A percentile compares a stretch with the other conserved stretches of the same genome.
phyloP scores from a whole-genome alignment of 352 stramenopile species.

The Thraustotheca clavata region DNA sequence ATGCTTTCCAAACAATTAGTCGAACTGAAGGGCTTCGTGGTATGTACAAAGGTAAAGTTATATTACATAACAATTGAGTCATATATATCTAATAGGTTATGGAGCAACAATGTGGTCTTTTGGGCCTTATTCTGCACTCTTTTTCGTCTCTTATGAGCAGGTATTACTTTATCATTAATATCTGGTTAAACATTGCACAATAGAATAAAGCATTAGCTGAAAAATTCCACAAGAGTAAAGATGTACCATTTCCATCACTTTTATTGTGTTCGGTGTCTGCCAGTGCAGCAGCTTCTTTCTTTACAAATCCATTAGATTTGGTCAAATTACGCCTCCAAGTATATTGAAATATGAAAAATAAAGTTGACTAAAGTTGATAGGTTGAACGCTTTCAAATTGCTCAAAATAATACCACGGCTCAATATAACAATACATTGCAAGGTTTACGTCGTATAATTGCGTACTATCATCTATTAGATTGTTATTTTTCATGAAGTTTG shows the following conservation, averaged over 20 bases:
- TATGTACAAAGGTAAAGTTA: constrained; percentile 76
- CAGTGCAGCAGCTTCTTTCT: constrained; percentile 86
- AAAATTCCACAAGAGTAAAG: constrained; percentile 29
- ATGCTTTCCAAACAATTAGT: constrained; percentile 88
- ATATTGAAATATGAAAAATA: constrained; percentile 24
- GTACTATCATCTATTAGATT: too few species aligned
- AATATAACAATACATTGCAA: constrained; percentile 29
- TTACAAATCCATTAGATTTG: constrained; percentile 97
- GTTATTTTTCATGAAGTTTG: neutral
- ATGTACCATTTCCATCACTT: constrained; percentile 54
- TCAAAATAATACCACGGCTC: constrained; percentile 21
- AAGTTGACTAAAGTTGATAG: constrained; percentile 21
- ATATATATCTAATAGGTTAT: constrained; percentile 59
- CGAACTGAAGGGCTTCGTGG: constrained; percentile 83
- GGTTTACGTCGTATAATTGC: constrained; percentile 40
- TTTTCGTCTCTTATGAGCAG: constrained; percentile 97
- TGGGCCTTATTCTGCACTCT: constrained; percentile 95
- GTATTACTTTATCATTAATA: constrained; percentile 19
- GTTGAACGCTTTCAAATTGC: constrained; percentile 41
- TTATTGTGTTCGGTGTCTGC: constrained; percentile 67
- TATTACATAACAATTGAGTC: neutral
- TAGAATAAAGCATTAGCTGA: constrained; percentile 54
- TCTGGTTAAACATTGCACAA: neutral
- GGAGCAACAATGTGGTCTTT: constrained; percentile 93
- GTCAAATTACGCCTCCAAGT: constrained; percentile 96